Conservation (phyloP, 2,329 filamentous ascomycete species). For the Harringtonia aguacate region DNA sequence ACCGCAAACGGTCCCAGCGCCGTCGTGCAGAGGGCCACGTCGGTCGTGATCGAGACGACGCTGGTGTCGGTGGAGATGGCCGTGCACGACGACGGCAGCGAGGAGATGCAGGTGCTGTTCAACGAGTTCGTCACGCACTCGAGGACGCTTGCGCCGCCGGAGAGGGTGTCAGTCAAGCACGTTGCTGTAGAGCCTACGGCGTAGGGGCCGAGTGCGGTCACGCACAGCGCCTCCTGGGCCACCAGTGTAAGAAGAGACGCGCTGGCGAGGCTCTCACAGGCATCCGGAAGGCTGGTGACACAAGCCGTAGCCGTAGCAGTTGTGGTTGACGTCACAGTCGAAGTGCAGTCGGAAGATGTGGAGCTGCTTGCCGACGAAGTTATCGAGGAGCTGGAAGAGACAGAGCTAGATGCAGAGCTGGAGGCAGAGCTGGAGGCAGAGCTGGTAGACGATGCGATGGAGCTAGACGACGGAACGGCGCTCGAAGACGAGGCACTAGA, state of each 20-base stretch:
- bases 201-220: neutral
- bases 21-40: constrained; percentile 2
- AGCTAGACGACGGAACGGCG: neutral
- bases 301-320: neutral
- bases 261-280: neutral
- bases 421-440: neutral
- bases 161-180: neutral
- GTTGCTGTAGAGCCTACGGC: neutral
- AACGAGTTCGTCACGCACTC: constrained; percentile 5
- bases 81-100: constrained; percentile 5
- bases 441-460: neutral
- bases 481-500: neutral
- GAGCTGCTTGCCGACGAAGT: neutral
- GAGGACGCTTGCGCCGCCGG: too few relatives aligned
- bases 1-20: constrained; percentile 11
- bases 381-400: neutral
- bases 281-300: neutral
- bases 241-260: neutral
- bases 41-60: constrained; percentile 1
- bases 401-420: neutral
- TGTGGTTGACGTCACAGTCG: neutral
- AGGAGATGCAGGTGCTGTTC: constrained; percentile 1
- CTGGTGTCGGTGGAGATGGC: neutral
- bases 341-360: neutral
- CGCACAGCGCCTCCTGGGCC: neutral